A percentile compares a stretch with the other conserved stretches of the same genome.
These are phyloP conservation scores for Cocos nucifera DNA, from an alignment of 176 grass and related monocot species.

Conservation along the genomic window DNA sequence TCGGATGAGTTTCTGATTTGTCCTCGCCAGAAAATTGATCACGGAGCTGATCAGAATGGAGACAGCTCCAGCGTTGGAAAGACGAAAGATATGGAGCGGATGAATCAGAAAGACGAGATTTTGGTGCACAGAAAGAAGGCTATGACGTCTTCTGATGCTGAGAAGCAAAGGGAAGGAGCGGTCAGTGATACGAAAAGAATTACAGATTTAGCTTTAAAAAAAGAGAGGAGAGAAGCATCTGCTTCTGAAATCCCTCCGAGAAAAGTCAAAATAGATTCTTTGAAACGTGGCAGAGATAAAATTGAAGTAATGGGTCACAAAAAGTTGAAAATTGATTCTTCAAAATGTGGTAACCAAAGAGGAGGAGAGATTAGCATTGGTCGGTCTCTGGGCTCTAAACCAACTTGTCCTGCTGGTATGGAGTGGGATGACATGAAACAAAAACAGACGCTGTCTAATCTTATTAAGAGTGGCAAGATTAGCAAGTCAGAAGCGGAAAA, in stretches of 20 bases:
- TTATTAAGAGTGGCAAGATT: neutral
- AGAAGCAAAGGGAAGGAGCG: neutral
- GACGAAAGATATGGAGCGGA: constrained; percentile 15
- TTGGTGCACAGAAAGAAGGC: neutral
- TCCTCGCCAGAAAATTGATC: constrained; percentile 13
- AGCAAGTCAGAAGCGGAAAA: constrained; percentile 12
- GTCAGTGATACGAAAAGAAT: constrained; percentile 19
- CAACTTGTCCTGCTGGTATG: neutral
- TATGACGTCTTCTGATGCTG: constrained; percentile 12
- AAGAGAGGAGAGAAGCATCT: neutral
- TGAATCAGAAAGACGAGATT: no score
- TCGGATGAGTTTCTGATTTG: constrained; percentile 38
- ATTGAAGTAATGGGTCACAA: constrained; percentile 26
- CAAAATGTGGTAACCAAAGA: constrained; percentile 39
- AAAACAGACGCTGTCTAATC: constrained; percentile 18
- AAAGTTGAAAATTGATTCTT: constrained; percentile 37
- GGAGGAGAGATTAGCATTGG: constrained; percentile 42
- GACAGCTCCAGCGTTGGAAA: neutral
- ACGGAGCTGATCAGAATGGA: constrained; percentile 14
- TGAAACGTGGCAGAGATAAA: constrained; percentile 2
- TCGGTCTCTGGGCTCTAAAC: constrained; percentile 19
- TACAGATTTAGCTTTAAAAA: constrained; percentile 10
- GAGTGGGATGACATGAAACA: constrained; percentile 15
- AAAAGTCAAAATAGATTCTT: constrained; percentile 21
- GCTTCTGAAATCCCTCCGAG: constrained; percentile 24